Evolutionary conservation across 805 yeast genomes (phyloP), one percentile per base, ranked within the genome.

Genomic region (Wickerhamiella sorbophila): DNA sequence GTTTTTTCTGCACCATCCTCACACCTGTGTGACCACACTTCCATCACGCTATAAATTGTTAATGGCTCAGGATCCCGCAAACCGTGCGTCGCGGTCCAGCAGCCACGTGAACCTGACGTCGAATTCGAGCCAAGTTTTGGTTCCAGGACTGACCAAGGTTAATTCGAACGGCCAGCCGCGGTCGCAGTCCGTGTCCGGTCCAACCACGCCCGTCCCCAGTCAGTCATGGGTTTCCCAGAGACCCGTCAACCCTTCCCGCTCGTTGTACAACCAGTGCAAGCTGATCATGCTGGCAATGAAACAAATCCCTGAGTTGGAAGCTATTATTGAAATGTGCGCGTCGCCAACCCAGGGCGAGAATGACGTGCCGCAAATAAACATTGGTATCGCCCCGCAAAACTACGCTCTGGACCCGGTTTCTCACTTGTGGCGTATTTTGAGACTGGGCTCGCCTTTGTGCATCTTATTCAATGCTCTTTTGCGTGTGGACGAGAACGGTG

Each of bases 371-470:
- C 47, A 53, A 59, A 10, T 51, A 61, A 36, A 58, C 67, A 53
- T 82, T 85, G 4, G 82, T 75, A 60, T 74, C 80, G 38, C 81
- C 80, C 46, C 66, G 16, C 39, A 41, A 5, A 48, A 69, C 72
- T 46, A 71, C 72, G 48, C 80, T 6, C 46, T 83, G 54, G 99
- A 91, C 58, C 96, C 97, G 3, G 96, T 83, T 2, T 85, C 95
- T 1, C 87, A 85, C 48, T 58, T 91, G 34, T 82, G 95, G 75
- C 78, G 84, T 50, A 64, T 91, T 27, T 77, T 91, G 54, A 93
- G 88, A 53, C 85, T 82, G 54, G 98, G 97, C 9, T 79, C 93
- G 2, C 94, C 97, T 3, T 65, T 91, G 33, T 87, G 97, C 59
- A 72, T 84, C 33, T 64, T 88, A 5, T 84, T 80, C 66, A 88